phyloP scores from a whole-genome alignment of 106 monocot species.

The Dendrobium officinale region DNA sequence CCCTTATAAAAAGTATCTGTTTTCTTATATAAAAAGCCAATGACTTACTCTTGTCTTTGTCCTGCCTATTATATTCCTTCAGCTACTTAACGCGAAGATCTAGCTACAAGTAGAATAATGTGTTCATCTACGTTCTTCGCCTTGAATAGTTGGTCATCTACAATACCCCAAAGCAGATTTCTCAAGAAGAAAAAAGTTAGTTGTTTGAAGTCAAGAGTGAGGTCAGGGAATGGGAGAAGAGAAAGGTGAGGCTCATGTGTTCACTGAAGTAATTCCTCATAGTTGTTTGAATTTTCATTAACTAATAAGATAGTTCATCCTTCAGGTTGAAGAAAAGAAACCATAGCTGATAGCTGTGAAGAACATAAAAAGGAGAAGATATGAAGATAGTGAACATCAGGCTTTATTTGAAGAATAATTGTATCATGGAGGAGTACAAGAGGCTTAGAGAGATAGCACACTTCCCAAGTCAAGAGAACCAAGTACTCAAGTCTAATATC shows the following conservation, averaged over 20 bases:
- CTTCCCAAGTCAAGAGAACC: conserved; percentile 34
- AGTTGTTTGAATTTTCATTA: background rate
- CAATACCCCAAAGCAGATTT: background rate
- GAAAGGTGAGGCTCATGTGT: background rate
- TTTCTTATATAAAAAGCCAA: background rate
- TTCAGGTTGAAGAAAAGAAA: background rate
- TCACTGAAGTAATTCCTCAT: background rate
- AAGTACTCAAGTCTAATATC: conserved; percentile 22
- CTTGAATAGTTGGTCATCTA: background rate
- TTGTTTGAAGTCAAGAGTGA: background rate
- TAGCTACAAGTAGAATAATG: background rate
- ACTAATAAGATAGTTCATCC: background rate
- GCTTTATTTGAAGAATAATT: conserved; percentile 37
- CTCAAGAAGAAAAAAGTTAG: background rate
- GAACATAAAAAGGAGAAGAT: too few relatives aligned
- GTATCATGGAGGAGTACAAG: conserved; percentile 51
- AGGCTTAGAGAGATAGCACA: conserved; percentile 34
- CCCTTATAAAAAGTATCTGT: background rate
- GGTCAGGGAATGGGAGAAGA: background rate
- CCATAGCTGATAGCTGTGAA: background rate
- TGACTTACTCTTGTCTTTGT: background rate
- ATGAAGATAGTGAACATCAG: conserved; percentile 32
- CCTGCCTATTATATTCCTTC: background rate
- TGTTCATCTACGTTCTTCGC: background rate
- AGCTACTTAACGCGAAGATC: background rate